A percentile compares a stretch with the other conserved stretches of the same genome.
Conservation (phyloP, 2,329 filamentous ascomycete genomes). For the Phyllosticta citribraziliensis region DNA sequence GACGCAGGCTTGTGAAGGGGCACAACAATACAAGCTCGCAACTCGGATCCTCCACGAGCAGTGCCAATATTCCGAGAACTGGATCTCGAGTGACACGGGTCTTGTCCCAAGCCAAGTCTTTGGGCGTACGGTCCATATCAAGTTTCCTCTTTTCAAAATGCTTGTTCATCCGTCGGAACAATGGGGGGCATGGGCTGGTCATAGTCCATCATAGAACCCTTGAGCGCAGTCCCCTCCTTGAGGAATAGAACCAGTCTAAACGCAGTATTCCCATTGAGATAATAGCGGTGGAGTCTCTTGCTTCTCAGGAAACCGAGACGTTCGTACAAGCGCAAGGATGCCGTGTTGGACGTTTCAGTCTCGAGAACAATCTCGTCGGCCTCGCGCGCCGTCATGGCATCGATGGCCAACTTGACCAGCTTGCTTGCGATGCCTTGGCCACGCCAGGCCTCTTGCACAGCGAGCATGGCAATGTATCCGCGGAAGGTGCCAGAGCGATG, state of each 20-base stretch:
- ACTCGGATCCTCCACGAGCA: background rate
- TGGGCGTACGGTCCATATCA: background rate
- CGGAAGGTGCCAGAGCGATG: constrained; percentile 79
- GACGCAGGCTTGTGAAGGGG: background rate
- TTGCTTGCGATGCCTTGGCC: constrained; percentile 78
- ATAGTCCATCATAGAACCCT: background rate
- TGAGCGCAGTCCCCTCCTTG: constrained; percentile 8
- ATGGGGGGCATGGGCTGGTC: background rate
- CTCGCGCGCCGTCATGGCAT: constrained; percentile 72
- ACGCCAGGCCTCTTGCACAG: constrained; percentile 70
- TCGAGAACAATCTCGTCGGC: constrained; percentile 95
- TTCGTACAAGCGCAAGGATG: constrained; percentile 88
- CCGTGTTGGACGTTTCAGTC: constrained; percentile 85
- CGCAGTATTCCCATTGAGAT: constrained; percentile 90
- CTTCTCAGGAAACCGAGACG: constrained; percentile 82
- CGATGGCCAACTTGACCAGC: constrained; percentile 81
- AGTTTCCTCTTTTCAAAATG: background rate
- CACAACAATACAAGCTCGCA: background rate
- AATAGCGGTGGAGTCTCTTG: constrained; percentile 90
- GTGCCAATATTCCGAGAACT: background rate
- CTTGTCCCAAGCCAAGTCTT: background rate
- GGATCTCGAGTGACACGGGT: background rate
- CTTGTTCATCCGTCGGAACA: background rate
- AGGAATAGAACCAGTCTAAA: constrained; percentile 79
- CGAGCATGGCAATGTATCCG: constrained; percentile 97